Evolutionary conservation across 352 stramenopile species (phyloP), one percentile per base, ranked within the genome.

Genomic region (Globisporangium yorkense): DNA sequence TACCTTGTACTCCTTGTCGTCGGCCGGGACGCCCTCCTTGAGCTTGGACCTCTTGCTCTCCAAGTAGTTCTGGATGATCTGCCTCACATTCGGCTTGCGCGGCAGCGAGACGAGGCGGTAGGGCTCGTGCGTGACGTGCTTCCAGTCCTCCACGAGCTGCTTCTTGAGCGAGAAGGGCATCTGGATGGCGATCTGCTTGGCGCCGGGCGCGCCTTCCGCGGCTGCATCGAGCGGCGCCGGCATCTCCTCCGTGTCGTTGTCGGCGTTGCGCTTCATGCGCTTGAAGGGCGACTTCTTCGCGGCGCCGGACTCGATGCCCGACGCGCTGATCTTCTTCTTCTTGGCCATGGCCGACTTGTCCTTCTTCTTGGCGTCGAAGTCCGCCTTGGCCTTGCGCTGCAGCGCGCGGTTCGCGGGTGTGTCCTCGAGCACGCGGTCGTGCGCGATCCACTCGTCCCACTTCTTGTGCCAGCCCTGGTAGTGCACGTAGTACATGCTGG

Each of bases 141-240:
- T 92, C 88, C 88, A 97, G 80, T 97, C 88, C 59, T 94, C 84
- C 7, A 97, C 86, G 48, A 97, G 80, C 60, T 96, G 85, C 61
- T 96, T 96, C 79, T 97, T 96, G 56, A 97, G 80, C 48, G 85
- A 89, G 62, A 96, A 96, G 5, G 88, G 88, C 77, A 97, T 95
- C 47, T 90, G 77, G 51, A 94, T 75, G 43, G 72, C 74, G 27
- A 92, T 61, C 49, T 82, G 77, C 46, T 87, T 84, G 48, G 57
- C 47, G 8, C 21, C 47, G 6, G 51, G 50, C 4, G 18, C 58
- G 16, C 31, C 60, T 6, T 46, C 55, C 0, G 56, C 39, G 12
- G 54, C 62, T 44, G 58, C 59, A 13, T 75, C 65, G 44, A 61
- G 63, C 1, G 56, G 62, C 7, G 66, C 53, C 5, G 68, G 57